A percentile compares a stretch with the other conserved stretches of the same genome.
These are phyloP conservation scores for Podochytrium sp. DNA, from an alignment of 192 early-diverging fungal species.

Conservation along the genomic window DNA sequence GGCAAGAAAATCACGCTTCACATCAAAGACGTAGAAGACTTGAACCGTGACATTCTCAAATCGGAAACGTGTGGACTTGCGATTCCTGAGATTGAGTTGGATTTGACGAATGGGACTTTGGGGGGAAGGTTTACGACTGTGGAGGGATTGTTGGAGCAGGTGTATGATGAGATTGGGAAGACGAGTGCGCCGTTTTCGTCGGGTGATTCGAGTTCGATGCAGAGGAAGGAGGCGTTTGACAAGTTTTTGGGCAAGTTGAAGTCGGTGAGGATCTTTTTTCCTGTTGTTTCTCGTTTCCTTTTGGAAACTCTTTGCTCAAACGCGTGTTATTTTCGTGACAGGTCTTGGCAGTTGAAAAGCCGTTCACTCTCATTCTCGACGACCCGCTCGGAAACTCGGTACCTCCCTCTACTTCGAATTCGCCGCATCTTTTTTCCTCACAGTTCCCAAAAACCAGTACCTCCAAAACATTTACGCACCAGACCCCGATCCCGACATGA, in stretches of 20 bases:
- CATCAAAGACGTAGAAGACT: constrained; percentile 83
- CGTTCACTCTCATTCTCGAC: constrained; percentile 79
- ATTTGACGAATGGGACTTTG: constrained; percentile 84
- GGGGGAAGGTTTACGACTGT: constrained; percentile 96
- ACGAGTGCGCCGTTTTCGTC: constrained; percentile 63
- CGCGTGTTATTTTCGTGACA: no score
- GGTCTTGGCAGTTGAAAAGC: constrained; percentile 44
- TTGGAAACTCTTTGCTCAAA: constrained; percentile 20
- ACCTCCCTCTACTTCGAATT: not conserved
- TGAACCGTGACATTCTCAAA: constrained; percentile 90
- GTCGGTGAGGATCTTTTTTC: constrained; percentile 59
- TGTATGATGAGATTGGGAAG: constrained; percentile 79
- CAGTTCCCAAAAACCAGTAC: constrained; percentile 30
- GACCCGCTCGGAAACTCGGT: constrained; percentile 86
- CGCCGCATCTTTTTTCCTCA: not conserved
- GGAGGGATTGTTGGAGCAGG: constrained; percentile 88
- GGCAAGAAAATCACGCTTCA: constrained; percentile 84
- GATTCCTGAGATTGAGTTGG: constrained; percentile 88
- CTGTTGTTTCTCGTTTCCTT: constrained; percentile 24
- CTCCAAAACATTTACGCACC: constrained; percentile 88
- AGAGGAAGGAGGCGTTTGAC: constrained; percentile 60
- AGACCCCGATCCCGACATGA: constrained; percentile 94
- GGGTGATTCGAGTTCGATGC: constrained; percentile 70
- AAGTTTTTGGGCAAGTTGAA: constrained; percentile 75
- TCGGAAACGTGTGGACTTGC: constrained; percentile 89